A percentile compares a stretch with the other conserved stretches of the same genome.
These are phyloP conservation scores for Ampelomyces quisqualis DNA, from an alignment of 2,329 filamentous ascomycete species.

Conservation along the genomic window DNA sequence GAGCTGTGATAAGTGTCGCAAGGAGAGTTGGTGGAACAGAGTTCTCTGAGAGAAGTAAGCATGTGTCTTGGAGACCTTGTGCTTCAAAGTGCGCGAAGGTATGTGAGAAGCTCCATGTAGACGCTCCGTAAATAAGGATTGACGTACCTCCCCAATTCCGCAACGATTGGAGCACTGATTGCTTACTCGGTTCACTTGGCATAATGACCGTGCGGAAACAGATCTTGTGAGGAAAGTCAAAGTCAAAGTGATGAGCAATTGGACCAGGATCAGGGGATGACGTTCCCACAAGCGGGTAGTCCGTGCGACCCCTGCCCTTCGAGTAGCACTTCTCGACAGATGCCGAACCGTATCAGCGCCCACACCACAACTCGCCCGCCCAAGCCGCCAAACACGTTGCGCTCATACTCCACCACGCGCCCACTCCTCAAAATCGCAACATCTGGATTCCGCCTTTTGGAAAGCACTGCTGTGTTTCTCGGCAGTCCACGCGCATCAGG, in stretches of 20 bases:
- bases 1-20: conserved; percentile 65
- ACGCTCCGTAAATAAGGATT: too few relatives aligned
- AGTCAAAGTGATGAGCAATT: not conserved
- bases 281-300: conserved; percentile 22
- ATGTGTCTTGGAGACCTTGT: not conserved
- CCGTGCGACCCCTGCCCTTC: conserved; percentile 24
- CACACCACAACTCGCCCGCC: not conserved
- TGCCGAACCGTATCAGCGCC: conserved; percentile 17
- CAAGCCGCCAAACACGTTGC: not conserved
- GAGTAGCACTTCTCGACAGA: conserved; percentile 8
- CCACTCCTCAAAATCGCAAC: too few relatives aligned
- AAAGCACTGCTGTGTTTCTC: not conserved
- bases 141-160: conserved; percentile 57
- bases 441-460: too few relatives aligned
- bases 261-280: conserved; percentile 10
- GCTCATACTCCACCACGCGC: conserved; percentile 1
- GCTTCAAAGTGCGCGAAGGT: too few relatives aligned
- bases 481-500: not conserved
- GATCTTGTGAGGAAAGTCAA: not conserved
- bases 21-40: conserved; percentile 65
- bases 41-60: conserved; percentile 53
- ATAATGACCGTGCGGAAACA: conserved; percentile 24
- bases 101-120: too few relatives aligned
- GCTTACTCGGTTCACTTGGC: conserved; percentile 42
- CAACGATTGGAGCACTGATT: conserved; percentile 48